phyloP scores from a whole-genome alignment of 2,329 filamentous ascomycete species.

The Niveomyces coronatus region DNA sequence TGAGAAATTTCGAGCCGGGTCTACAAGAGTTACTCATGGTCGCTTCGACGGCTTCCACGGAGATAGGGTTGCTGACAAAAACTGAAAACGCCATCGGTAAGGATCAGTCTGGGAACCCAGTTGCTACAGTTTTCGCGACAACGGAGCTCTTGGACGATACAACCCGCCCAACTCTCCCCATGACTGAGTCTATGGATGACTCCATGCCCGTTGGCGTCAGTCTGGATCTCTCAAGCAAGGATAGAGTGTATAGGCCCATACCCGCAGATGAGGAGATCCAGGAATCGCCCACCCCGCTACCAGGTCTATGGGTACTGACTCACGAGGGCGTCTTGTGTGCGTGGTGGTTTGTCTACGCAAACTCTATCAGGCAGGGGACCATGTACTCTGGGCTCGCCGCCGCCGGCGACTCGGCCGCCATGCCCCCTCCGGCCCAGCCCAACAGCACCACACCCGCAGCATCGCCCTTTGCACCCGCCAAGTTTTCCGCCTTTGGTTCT shows the following conservation, averaged over 20 bases:
- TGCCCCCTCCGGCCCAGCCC: conserved; percentile 19
- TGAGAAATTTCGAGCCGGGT: conserved; percentile 71
- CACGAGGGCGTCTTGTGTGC: conserved; percentile 75
- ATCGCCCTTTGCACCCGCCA: conserved; percentile 22
- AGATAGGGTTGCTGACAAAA: conserved; percentile 68
- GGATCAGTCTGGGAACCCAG: conserved; percentile 46
- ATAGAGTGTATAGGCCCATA: conserved; percentile 70
- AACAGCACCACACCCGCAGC: background rate
- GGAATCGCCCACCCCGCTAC: conserved; percentile 69
- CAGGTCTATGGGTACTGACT: conserved; percentile 75
- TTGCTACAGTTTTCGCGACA: conserved; percentile 61
- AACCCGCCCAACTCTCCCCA: conserved; percentile 63
- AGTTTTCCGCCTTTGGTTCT: conserved; percentile 29
- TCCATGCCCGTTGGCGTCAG: conserved; percentile 75
- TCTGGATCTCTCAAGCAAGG: conserved; percentile 73
- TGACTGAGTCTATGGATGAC: conserved; percentile 45
- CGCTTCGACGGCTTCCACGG: conserved; percentile 67
- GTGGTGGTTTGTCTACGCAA: conserved; percentile 90
- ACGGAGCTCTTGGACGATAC: conserved; percentile 65
- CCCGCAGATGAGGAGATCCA: conserved; percentile 65
- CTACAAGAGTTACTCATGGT: conserved; percentile 75
- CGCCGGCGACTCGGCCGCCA: conserved; percentile 23
- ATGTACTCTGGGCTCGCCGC: conserved; percentile 60
- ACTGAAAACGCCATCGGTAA: conserved; percentile 57
- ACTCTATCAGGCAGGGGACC: conserved; percentile 65